Evolutionary conservation across 164 flowering plant genomes (phyloP), one percentile per base, ranked within the genome.

Genomic region (Paratinospora sagittata): DNA sequence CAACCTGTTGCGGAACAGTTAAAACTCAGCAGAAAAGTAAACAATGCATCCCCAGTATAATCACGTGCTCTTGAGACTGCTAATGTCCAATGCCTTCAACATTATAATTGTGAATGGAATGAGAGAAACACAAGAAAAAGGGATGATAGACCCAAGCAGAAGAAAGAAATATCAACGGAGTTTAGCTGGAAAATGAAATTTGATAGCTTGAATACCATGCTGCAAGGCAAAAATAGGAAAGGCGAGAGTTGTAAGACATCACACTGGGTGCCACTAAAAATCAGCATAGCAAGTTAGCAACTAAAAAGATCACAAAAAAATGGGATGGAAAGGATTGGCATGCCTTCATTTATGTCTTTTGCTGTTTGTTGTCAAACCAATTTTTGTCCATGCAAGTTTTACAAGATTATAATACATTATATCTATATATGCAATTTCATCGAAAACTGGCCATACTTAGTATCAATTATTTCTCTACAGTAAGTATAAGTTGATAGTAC

Each of bases 1-100:
- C 91, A 62, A 87, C 84, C 91, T 85, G 75, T 43, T 17, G 16
- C 16, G 19, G 14, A 49, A 49, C 14, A 49, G 16, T 49, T 49
- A 45, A 19, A 21, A 19, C 0, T 65, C 30, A 64, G 36, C 68
- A 70, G 66, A 52, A 14, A 57, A 52, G 14, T 21, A 49, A 10
- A 5, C 58, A 52, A 30, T 12, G n/a, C 24, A 58, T 65, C 49
- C 17, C 17, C 11, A 62, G 33, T 0, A 17, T 3, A 37, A 26
- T 34, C 26, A 17, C 30, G 17, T 0, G 37, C 27, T 68, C 70
- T 64, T 33, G 57, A 64, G 41, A 64, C 6, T 6, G 43, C 23
- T 30, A 63, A 7, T 49, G 12, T 13, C 57, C 17, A 5, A 14
- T 11, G 23, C 63, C n/a, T 1, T 3, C 9, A 21, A 58, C 2